Base-by-base conservation (phyloP, 805 yeast species). In the Candida saitoana region DNA sequence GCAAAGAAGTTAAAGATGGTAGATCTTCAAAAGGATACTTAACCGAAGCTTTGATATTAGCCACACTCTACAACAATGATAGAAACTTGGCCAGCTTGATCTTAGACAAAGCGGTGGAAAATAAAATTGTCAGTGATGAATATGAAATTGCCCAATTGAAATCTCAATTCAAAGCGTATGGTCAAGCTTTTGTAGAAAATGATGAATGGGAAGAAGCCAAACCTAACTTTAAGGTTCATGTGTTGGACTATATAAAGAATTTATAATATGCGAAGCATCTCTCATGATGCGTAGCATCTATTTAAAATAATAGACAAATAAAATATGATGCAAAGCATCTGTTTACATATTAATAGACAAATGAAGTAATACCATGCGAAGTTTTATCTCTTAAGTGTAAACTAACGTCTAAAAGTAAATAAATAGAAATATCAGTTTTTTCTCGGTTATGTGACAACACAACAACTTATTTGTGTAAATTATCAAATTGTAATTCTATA, bases 1-100 rank as follows among this genome's bases (percentile, higher is more conserved):
- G 73, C 1, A 51, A 44, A 5, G 59, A 58, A 16, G 49, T 55
- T 5, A 45, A 38, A 3, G 50, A 57, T 1, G 54, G 57, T 1
- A 42, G 71, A 11, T 73, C 81, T 0, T 64, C 69, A 2, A 54
- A 70, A 12, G 78, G 77, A 1, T 41, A 60, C 3, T 48, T 77
- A 18, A 70, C 77, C 1, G 79, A 79, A 47, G 57, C 79, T 2
- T 51, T 79, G 30, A 56, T 78, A 20, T 46, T 74, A 12, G 69
- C 73, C 0, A 65, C 55, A 41, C 54, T 79, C 29, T 65, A 67
- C 16, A 63, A 67, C 30, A 60, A 66, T 34, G 82, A 79, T 52
- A 57, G 82, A 34, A 78, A 74, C 45, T 77, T 79, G 56, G 81
- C 82, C 0, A 62, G 67, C 41, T 69, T 76, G 34, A 54, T 77